Evolutionary conservation across 306 rosid genomes (phyloP).

Genomic region (Castanea mollissima): DNA sequence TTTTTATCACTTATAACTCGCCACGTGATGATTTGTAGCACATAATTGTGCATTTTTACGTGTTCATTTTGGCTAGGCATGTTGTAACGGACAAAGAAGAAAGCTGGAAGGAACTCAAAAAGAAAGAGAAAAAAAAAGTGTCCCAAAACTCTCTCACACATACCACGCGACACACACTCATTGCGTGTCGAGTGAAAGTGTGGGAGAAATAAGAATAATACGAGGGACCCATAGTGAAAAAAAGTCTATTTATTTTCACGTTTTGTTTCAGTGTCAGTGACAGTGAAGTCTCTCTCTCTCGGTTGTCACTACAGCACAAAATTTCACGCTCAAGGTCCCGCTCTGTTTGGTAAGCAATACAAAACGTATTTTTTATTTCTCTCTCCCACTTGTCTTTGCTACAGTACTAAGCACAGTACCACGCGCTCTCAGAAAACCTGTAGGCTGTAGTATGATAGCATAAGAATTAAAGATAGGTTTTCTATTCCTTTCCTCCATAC

Average conservation of each 20-base stretch:
- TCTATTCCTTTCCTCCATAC: constrained; percentile 12
- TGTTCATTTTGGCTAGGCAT: no score
- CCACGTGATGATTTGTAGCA: fast-evolving
- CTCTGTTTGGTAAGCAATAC: constrained; percentile 15
- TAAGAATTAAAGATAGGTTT: no score
- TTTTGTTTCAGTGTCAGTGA: no score
- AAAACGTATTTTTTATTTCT: neutral
- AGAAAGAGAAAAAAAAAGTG: neutral
- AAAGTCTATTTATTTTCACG: no score
- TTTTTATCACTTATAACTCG: fast-evolving
- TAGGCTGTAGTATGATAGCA: no score
- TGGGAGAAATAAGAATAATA: no score
- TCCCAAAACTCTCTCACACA: constrained; percentile 4
- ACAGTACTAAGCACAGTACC: neutral
- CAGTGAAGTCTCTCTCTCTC: neutral
- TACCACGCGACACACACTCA: constrained; percentile 37
- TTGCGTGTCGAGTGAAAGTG: constrained; percentile 23
- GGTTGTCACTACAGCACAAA: neutral
- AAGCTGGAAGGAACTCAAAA: no score
- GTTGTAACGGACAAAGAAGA: neutral
- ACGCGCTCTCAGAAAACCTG: constrained; percentile 10
- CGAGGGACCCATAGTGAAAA: no score
- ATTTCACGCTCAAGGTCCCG: neutral
- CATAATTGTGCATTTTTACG: fast-evolving
- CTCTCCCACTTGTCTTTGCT: neutral